Evolutionary conservation across 768 basidiomycete species (phyloP).

Genomic region (Psilocybe subaeruginosa): DNA sequence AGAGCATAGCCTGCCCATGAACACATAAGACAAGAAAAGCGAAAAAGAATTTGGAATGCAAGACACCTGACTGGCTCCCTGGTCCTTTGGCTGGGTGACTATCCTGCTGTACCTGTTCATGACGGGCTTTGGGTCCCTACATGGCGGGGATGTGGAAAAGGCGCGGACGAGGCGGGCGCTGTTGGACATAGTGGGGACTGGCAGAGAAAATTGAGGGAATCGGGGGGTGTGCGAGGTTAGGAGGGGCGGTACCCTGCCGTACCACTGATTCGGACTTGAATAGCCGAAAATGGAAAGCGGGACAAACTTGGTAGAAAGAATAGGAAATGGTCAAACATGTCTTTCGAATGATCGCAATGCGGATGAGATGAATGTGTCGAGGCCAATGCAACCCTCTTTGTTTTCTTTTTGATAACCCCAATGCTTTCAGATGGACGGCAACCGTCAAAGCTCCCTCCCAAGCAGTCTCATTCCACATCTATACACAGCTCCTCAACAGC

Average conservation of each 20-base stretch:
- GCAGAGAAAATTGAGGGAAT: conserved; percentile 5
- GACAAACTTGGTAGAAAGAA: conserved; percentile 23
- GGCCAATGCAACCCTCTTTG: conserved; percentile 27
- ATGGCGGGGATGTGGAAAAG: conserved; percentile 41
- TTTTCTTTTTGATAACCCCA: conserved; percentile 9
- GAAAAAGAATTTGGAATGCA: background rate
- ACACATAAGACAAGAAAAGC: background rate
- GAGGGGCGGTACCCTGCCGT: conserved; percentile 21
- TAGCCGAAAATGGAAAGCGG: conserved; percentile 24
- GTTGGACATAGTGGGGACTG: conserved; percentile 7
- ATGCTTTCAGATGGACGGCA: conserved; percentile 21
- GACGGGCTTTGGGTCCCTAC: conserved; percentile 38
- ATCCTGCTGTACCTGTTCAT: conserved; percentile 77
- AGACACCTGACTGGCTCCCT: conserved; percentile 89
- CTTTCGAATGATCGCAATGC: conserved; percentile 35
- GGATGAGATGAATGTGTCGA: conserved; percentile 35
- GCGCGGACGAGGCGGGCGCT: conserved; percentile 32
- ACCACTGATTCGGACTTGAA: conserved; percentile 41
- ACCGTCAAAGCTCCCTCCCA: conserved; percentile 51
- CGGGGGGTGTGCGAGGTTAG: conserved; percentile 31
- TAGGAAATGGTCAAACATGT: conserved; percentile 41
- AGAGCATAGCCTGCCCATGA: conserved; percentile 85
- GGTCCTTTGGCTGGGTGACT: conserved; percentile 90
- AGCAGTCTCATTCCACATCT: conserved; percentile 53
- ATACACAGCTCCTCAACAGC: conserved; percentile 38